phyloP scores from a whole-genome alignment of 1,284 basidiomycete species.

The Neolentinus lepideus region DNA sequence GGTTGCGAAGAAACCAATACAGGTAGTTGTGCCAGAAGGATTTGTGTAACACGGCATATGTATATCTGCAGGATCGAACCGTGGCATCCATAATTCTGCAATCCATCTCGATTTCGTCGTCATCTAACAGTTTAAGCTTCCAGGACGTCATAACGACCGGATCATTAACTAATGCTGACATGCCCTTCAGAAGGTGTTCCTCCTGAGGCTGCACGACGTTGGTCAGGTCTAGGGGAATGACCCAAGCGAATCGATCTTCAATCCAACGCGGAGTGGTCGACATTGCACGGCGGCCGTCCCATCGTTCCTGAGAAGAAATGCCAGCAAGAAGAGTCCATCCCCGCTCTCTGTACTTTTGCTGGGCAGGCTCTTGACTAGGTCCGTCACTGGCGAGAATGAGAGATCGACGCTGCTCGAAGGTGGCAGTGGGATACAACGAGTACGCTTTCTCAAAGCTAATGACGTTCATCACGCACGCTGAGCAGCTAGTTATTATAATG shows the following conservation, averaged over 20 bases:
- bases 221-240: background rate
- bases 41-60: background rate
- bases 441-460: conserved; percentile 13
- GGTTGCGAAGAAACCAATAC: too few species aligned
- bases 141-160: background rate
- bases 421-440: conserved; percentile 15
- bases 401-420: conserved; percentile 9
- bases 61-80: background rate
- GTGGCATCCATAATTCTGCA: background rate
- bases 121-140: background rate
- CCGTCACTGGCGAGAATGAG: background rate
- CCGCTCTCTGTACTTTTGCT: background rate
- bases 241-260: background rate
- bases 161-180: background rate
- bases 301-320: background rate
- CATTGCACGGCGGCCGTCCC: background rate
- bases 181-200: background rate
- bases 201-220: background rate
- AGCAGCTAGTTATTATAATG: background rate
- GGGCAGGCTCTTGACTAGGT: background rate
- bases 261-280: background rate
- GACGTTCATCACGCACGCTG: conserved; percentile 17
- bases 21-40: background rate
- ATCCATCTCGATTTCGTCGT: background rate
- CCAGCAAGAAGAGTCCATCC: background rate